Conservation (phyloP, 2,329 filamentous ascomycete genomes). For the Diaporthe amygdali region DNA sequence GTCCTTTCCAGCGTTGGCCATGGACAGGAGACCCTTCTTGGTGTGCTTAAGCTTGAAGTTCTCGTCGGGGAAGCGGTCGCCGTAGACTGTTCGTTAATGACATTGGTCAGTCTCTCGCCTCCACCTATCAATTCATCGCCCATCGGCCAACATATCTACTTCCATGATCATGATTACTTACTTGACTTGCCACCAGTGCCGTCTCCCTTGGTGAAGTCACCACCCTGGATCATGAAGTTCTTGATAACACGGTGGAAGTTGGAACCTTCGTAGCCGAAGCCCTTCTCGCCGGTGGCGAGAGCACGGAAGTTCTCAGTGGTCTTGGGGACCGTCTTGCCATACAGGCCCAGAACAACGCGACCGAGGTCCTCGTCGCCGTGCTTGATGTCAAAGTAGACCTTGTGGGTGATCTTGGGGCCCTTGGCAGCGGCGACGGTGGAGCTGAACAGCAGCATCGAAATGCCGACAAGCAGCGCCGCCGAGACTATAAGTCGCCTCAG, state of each 20-base stretch:
- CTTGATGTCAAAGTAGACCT: conserved; percentile 88
- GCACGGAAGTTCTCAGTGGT: conserved; percentile 77
- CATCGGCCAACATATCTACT: background rate
- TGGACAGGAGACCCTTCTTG: conserved; percentile 83
- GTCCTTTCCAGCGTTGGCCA: conserved; percentile 85
- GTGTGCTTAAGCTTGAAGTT: conserved; percentile 96
- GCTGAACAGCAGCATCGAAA: conserved; percentile 76
- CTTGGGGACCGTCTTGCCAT: conserved; percentile 86
- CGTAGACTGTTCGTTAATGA: conserved; percentile 66
- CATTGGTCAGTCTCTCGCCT: background rate
- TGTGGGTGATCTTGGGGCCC: conserved; percentile 94
- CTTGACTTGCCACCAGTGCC: conserved; percentile 86
- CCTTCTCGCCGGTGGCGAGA: conserved; percentile 85
- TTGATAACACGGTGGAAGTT: conserved; percentile 91
- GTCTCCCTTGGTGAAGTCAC: conserved; percentile 84
- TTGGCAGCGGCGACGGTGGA: conserved; percentile 76
- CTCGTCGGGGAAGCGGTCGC: conserved; percentile 83
- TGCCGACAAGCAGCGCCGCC: conserved; percentile 76
- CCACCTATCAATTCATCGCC: background rate
- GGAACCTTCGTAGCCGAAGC: conserved; percentile 81
- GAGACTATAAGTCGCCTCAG: conserved; percentile 74
- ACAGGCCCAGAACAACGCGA: conserved; percentile 80
- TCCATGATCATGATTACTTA: conserved; percentile 47
- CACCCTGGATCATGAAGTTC: conserved; percentile 90
- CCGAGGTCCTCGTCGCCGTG: conserved; percentile 78